These are phyloP conservation scores for Exophiala viscosa DNA, from an alignment of 2,329 filamentous ascomycete species.

Conservation along the genomic window DNA sequence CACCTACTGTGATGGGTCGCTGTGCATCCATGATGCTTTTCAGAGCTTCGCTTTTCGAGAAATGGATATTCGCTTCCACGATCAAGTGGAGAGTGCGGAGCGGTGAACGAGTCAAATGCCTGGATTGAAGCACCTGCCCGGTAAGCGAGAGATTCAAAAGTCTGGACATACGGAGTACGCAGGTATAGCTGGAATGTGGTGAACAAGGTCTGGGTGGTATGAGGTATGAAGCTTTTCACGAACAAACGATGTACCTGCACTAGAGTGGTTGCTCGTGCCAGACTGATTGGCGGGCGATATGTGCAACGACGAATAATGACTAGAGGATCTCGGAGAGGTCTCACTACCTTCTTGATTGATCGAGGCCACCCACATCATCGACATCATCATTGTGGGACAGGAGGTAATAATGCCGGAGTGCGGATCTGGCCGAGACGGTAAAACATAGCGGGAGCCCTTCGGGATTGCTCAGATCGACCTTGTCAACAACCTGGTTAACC, in stretches of 20 bases:
- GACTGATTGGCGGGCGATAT: slow-evolving; percentile 15
- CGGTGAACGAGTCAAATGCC: slow-evolving; percentile 13
- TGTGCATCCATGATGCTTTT: not conserved
- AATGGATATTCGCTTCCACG: not conserved
- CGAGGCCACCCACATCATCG: not conserved
- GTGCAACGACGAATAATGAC: not conserved
- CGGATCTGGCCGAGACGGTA: not conserved
- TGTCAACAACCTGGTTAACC: too few relatives aligned
- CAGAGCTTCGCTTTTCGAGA: not conserved
- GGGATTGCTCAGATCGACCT: too few relatives aligned
- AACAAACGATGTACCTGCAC: slow-evolving; percentile 1
- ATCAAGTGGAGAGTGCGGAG: too few relatives aligned
- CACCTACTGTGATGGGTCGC: not conserved
- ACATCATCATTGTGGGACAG: not conserved
- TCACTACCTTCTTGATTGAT: not conserved
- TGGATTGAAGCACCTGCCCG: slow-evolving; percentile 14
- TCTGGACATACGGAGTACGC: not conserved
- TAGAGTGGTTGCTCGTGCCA: slow-evolving; percentile 1
- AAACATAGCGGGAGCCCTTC: too few relatives aligned
- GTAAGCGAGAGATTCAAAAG: not conserved
- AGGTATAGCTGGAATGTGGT: not conserved
- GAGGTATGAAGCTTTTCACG: not conserved
- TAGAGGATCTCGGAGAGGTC: not conserved
- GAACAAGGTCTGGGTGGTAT: not conserved
- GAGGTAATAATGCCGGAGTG: not conserved